Evolutionary conservation across 768 basidiomycete genomes (phyloP).

Genomic region (Steccherinum ochraceum): DNA sequence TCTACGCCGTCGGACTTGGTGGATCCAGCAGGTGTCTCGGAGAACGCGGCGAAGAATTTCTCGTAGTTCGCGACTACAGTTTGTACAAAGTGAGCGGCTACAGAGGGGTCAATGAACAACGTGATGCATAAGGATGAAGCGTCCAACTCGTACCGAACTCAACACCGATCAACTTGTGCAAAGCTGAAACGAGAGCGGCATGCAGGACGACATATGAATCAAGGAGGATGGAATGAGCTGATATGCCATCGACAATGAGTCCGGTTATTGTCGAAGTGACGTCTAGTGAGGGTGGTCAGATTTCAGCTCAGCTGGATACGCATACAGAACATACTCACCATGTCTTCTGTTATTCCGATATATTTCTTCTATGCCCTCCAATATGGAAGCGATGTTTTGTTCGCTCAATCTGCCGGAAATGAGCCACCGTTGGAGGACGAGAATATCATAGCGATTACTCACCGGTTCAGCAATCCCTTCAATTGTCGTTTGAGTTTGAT

Average conservation of each 20-base stretch:
- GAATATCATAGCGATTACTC: conserved; percentile 9
- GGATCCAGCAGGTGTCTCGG: background rate
- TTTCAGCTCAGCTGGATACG: background rate
- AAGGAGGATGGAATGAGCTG: conserved; percentile 71
- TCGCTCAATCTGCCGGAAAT: conserved; percentile 70
- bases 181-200: conserved; percentile 74
- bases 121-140: background rate
- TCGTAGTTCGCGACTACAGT: conserved; percentile 65
- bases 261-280: conserved; percentile 74
- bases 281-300: conserved; percentile 41
- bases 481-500: conserved; percentile 65
- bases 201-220: conserved; percentile 89
- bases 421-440: background rate
- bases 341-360: conserved; percentile 76
- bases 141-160: conserved; percentile 75
- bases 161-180: conserved; percentile 77
- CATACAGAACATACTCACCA: conserved; percentile 37
- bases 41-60: conserved; percentile 35
- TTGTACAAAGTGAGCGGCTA: conserved; percentile 84
- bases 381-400: conserved; percentile 73
- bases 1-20: conserved; percentile 9
- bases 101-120: background rate
- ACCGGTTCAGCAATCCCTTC: conserved; percentile 89
- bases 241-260: conserved; percentile 73
- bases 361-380: conserved; percentile 67